Percentiles rank a stretch among this genome's conserved stretches.
These are phyloP conservation scores for Backusella westeae DNA, from an alignment of 192 early-diverging fungal species.

Conservation along the genomic window DNA sequence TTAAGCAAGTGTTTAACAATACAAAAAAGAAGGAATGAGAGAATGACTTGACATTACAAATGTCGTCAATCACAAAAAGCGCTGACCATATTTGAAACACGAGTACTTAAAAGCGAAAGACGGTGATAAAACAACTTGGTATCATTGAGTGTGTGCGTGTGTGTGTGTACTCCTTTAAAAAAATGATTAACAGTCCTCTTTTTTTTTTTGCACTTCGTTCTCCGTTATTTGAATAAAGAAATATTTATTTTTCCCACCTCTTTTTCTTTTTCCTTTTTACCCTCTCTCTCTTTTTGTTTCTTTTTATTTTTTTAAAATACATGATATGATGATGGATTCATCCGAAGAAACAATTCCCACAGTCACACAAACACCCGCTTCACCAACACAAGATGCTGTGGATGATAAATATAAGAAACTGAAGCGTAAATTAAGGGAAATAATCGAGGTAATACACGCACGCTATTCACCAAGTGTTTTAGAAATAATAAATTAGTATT, in stretches of 20 bases:
- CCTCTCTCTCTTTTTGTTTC: constrained; percentile 1
- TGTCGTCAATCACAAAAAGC: neutral
- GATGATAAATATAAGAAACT: constrained; percentile 44
- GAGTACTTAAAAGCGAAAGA: neutral
- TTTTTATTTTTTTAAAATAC: neutral
- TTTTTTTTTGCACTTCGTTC: constrained; percentile 5
- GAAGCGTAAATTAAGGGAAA: constrained; percentile 43
- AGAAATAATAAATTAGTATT: neutral
- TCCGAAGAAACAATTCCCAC: neutral
- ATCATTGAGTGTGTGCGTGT: neutral
- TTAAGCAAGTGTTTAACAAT: neutral
- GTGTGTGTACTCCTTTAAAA: neutral
- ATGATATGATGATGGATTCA: neutral
- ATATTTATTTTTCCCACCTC: constrained; percentile 3
- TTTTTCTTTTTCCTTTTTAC: constrained; percentile 9
- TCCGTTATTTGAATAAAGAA: neutral
- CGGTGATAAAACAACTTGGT: neutral
- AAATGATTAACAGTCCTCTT: constrained; percentile 4
- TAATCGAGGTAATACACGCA: constrained; percentile 38
- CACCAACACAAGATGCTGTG: constrained; percentile 13
- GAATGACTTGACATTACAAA: neutral
- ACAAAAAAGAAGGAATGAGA: neutral
- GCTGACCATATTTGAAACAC: neutral
- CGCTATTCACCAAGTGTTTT: neutral
- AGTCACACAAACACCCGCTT: constrained; percentile 7